Evolutionary conservation across 2,329 filamentous ascomycete genomes (phyloP), one percentile per base, ranked within the genome.

Genomic region (Paramyrothecium sp.): DNA sequence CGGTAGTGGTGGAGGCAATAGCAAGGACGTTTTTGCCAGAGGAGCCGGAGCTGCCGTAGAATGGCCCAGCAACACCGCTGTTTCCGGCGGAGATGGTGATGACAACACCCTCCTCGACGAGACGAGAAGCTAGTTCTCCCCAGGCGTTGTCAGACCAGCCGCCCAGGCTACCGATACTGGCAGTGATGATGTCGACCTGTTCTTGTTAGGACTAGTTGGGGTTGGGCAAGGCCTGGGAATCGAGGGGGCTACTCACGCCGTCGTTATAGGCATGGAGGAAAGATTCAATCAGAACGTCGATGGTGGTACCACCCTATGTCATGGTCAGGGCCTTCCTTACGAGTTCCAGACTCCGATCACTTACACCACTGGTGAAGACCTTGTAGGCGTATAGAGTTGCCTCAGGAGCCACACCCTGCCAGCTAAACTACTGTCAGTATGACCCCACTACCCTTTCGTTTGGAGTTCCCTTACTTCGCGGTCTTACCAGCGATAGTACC

Each of bases 1-100:
- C 66, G 3, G 67, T 69, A n/a, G 67, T 65, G 46, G 80, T 67
- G 0, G 79, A 79, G 21, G 77, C 79, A 26, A 81, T 72, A 3
- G 75, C 70, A 12, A 78, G 71, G 3, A 77, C 76, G n/a, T 22
- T 22, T 7, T 74, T 69, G 26, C 68, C 69, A 7, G 47, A 50
- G 7, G 47, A 50, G 3, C 75, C 77, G 7, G 75, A 72, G 2
- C 26, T 30, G 26, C 26, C 26, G 10, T 30, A 10, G 77, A 71
- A 3, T 76, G 78, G 5, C 69, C 71, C 48, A 68, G 70, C 7
- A 71, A 70, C 64, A 17, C 78, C 78, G 7, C 71, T 69, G 55
- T 81, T 81, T 23, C 78, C 78, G 7, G 73, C 75, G 0, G 77
- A 71, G 22, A 80, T 72, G 7, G 75, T 74, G 34, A 78, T 70